Base-by-base conservation (phyloP, 2,329 filamentous ascomycete genomes). In the Talaromyces piceae region DNA sequence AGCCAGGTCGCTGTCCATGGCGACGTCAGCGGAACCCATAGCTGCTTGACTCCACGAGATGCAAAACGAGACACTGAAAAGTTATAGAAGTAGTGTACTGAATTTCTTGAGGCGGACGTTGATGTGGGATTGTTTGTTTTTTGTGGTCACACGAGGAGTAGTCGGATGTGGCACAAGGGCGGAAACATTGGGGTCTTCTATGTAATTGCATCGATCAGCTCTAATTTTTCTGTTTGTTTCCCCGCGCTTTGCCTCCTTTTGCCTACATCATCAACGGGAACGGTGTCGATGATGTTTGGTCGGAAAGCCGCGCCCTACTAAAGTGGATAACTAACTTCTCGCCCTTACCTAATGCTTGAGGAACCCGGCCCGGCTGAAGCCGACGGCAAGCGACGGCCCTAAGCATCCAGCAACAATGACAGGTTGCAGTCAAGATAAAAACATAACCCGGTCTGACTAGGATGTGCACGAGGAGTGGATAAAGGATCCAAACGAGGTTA, bases 11-110 rank as follows among this genome's bases (percentile, higher is more conserved):
- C 49, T 44, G 13, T 54, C 39, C 18, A 81, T 69, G 20, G 58
- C 51, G 7, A 57, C 56, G 52, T 57, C 56, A 31, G 66, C 58
- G 41, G 68, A 65, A 58, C 67, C 69, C 68, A 70, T 71, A 31
- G n/a, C 20, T 43, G 39, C 23, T 12, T 6, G 22, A 23, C 22
- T 41, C 16, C 13, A 43, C 39, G 11, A 25, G 23, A 43, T 16
- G 25, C 20, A 43, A 43, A 43, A 13, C 20, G 39, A 43, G 39
- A 16, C 39, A n/a, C n/a, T n/a, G n/a, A n/a, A n/a, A n/a, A n/a
- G n/a, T n/a, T n/a, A n/a, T n/a, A n/a, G n/a, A n/a, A n/a, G n/a
- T n/a, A n/a, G n/a, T n/a, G n/a, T n/a, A n/a, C n/a, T n/a, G n/a
- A n/a, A n/a, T n/a, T n/a, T n/a, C n/a, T n/a, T n/a, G n/a, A n/a